A percentile compares a stretch with the other conserved stretches of the same genome.
phyloP scores from a whole-genome alignment of 345 rosid genomes.

The Syzygium oleosum region DNA sequence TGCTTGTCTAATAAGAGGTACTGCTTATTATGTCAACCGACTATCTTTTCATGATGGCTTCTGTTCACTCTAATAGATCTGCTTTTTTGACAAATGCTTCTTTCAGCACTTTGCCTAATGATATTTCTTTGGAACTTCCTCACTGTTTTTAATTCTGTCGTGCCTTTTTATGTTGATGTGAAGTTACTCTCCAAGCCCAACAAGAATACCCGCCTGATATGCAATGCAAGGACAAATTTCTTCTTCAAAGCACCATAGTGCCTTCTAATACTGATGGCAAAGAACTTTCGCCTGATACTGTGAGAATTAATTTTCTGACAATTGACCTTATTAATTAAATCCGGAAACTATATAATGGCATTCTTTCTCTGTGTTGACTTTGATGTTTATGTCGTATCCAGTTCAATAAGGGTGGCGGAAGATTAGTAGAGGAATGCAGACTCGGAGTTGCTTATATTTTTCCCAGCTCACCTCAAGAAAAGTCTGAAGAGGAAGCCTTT shows the following conservation, averaged over 20 bases:
- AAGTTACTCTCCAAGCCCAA: slow-evolving; percentile 92
- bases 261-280: slow-evolving; percentile 61
- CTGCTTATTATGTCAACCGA: not conserved
- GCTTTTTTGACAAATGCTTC: not conserved
- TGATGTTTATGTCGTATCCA: slow-evolving; percentile 14
- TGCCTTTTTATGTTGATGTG: slow-evolving; percentile 11
- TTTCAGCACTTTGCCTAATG: not conserved
- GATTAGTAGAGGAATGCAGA: slow-evolving; percentile 63
- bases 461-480: slow-evolving; percentile 40
- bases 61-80: not conserved
- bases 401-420: slow-evolving; percentile 79
- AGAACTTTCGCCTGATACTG: slow-evolving; percentile 72
- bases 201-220: slow-evolving; percentile 67
- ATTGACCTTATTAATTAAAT: not conserved
- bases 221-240: slow-evolving; percentile 98
- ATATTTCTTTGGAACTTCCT: not conserved
- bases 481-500: slow-evolving; percentile 40
- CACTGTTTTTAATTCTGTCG: not conserved
- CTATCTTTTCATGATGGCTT: not conserved
- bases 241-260: slow-evolving; percentile 71
- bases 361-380: not conserved
- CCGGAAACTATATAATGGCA: not conserved
- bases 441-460: slow-evolving; percentile 62
- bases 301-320: slow-evolving; percentile 16
- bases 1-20: slow-evolving; percentile 67